A percentile compares a stretch with the other conserved stretches of the same genome.
Conservation (phyloP, 73 alveolate species). For the Stentor roeselii region DNA sequence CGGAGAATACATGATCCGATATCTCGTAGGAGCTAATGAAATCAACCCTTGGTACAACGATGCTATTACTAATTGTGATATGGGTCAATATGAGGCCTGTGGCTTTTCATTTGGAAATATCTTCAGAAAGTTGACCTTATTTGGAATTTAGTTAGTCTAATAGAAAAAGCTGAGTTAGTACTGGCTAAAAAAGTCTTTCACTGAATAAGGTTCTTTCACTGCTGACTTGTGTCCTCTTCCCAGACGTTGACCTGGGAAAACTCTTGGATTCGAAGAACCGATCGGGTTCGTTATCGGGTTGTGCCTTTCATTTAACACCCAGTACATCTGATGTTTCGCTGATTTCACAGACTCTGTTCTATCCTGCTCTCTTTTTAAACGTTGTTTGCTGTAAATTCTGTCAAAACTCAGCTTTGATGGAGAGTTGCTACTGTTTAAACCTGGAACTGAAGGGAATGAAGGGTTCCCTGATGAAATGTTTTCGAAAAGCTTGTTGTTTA, state of each 20-base stretch:
- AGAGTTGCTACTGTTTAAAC: not conserved
- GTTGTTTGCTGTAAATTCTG: not conserved
- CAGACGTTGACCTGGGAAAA: conserved; percentile 8
- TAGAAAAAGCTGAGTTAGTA: too few species aligned
- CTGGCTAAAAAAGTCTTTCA: not conserved
- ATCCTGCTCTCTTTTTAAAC: not conserved
- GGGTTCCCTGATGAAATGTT: not conserved
- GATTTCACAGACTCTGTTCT: not conserved
- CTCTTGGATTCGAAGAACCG: not conserved
- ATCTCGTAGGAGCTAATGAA: not conserved
- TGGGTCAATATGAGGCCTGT: not conserved
- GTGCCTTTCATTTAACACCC: not conserved
- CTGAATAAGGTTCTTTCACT: not conserved
- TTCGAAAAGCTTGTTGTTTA: not conserved
- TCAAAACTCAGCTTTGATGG: not conserved
- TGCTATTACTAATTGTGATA: not conserved
- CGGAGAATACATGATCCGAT: not conserved
- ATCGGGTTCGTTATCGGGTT: conserved; percentile 21
- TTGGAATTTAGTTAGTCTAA: not conserved
- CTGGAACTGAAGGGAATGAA: not conserved
- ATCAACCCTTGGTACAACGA: not conserved
- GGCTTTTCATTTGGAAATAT: not conserved
- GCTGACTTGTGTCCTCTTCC: not conserved
- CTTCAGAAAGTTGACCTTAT: not conserved
- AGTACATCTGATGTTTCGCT: not conserved